Evolutionary conservation across 768 basidiomycete genomes (phyloP).

Genomic region (Boletus vermiculosoides): DNA sequence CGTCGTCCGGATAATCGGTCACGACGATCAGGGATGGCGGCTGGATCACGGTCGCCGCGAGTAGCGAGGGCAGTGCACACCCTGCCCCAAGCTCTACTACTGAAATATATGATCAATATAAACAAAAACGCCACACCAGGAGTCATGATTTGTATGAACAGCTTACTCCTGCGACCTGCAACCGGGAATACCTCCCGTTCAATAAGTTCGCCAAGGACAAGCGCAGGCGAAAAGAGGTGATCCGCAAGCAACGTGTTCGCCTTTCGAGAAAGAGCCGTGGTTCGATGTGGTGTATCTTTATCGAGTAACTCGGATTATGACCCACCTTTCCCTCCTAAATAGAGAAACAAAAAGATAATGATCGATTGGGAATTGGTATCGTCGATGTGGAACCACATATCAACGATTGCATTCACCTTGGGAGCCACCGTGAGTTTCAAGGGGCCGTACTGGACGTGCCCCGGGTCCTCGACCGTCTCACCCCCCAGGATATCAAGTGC

Average conservation of each 20-base stretch:
- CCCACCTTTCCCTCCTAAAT: slow-evolving; percentile 60
- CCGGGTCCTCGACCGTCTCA: slow-evolving; percentile 42
- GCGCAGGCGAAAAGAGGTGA: slow-evolving; percentile 68
- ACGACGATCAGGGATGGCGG: slow-evolving; percentile 55
- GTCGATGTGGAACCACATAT: slow-evolving; percentile 1
- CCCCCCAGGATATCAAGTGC: slow-evolving; percentile 52
- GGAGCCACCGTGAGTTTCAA: slow-evolving; percentile 53
- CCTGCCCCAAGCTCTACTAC: slow-evolving; percentile 76
- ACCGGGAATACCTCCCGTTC: slow-evolving; percentile 53
- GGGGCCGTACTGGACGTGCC: slow-evolving; percentile 51
- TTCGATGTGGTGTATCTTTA: background rate
- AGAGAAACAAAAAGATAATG: background rate
- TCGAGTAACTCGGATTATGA: slow-evolving; percentile 7
- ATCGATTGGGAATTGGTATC: background rate
- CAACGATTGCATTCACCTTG: slow-evolving; percentile 42
- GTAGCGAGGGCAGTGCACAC: slow-evolving; percentile 62
- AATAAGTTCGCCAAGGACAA: slow-evolving; percentile 65
- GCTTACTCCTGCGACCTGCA: slow-evolving; percentile 41
- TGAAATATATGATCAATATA: slow-evolving; percentile 23
- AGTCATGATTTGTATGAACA: background rate
- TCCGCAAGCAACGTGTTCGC: slow-evolving; percentile 72
- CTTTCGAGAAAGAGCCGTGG: slow-evolving; percentile 32
- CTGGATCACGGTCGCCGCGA: slow-evolving; percentile 44
- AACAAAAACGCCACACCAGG: background rate
- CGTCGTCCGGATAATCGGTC: slow-evolving; percentile 69